Evolutionary conservation across 306 rosid genomes (phyloP).

Genomic region (Prunus mume): DNA sequence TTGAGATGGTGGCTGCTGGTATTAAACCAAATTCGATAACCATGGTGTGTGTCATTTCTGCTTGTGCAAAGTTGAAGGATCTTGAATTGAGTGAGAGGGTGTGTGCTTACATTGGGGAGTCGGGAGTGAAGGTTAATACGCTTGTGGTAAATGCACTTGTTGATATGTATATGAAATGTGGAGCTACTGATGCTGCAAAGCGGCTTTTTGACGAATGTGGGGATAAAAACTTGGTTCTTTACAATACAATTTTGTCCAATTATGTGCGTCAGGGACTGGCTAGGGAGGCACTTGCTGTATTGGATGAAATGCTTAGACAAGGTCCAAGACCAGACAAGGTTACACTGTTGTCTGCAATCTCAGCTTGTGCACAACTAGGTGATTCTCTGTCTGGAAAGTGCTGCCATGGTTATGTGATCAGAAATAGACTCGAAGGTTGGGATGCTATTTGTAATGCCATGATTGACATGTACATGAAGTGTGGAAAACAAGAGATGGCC

Average conservation of each 20-base stretch:
- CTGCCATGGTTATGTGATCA: conserved; percentile 62
- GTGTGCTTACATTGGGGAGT: conserved; percentile 38
- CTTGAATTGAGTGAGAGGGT: conserved; percentile 52
- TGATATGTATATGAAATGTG: conserved; percentile 81
- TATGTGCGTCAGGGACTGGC: conserved; percentile 50
- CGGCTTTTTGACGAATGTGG: conserved; percentile 41
- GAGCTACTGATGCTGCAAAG: conserved; percentile 48
- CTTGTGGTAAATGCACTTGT: conserved; percentile 64
- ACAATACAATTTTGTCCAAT: conserved; percentile 74
- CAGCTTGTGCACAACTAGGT: conserved; percentile 58
- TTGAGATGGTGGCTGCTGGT: conserved; percentile 59
- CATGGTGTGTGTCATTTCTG: conserved; percentile 69
- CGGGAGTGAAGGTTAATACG: conserved; percentile 47
- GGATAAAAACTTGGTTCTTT: conserved; percentile 66
- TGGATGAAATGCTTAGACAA: conserved; percentile 44
- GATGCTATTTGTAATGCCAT: conserved; percentile 65
- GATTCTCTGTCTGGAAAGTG: conserved; percentile 54
- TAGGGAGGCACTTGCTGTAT: conserved; percentile 41
- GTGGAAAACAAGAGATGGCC: conserved; percentile 56
- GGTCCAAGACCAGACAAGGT: conserved; percentile 65
- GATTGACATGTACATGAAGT: conserved; percentile 84
- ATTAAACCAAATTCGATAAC: conserved; percentile 57
- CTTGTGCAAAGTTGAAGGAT: conserved; percentile 80
- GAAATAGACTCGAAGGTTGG: conserved; percentile 64
- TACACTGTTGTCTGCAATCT: conserved; percentile 58